Evolutionary conservation across 176 grass and related monocot species (phyloP).

Genomic region (Panicum miliaceum): DNA sequence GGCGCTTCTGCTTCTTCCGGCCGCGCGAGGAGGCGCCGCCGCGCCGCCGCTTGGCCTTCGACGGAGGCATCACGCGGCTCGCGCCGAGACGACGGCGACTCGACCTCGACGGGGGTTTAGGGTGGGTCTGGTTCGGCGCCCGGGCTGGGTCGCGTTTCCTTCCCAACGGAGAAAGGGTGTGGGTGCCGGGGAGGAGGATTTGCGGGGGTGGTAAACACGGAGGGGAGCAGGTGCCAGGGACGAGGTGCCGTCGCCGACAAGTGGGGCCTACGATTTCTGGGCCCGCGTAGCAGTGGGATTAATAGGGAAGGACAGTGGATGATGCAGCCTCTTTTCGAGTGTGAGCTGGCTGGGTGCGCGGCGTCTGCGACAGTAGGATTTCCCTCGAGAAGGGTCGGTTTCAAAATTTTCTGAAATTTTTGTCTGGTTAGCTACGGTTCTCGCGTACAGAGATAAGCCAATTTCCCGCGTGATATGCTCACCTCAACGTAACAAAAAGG

Average conservation of each 20-base stretch:
- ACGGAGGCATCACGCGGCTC: constrained; percentile 39
- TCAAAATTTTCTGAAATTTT: not conserved
- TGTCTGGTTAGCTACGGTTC: not conserved
- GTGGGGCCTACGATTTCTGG: not conserved
- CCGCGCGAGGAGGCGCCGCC: constrained; percentile 45
- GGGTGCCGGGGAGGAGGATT: not conserved
- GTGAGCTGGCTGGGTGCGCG: not conserved
- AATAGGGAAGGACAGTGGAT: not conserved
- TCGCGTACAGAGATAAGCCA: not conserved
- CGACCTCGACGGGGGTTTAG: constrained; percentile 40
- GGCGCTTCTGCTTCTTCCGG: constrained; percentile 91
- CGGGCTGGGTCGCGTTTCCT: constrained; percentile 19
- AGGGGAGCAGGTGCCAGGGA: not conserved
- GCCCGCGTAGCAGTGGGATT: not conserved
- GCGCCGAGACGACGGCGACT: not conserved
- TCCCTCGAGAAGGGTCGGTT: not conserved
- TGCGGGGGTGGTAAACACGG: not conserved
- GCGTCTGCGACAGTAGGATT: not conserved
- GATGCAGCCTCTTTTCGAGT: not conserved
- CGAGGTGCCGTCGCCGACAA: not conserved
- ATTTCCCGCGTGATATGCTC: not conserved
- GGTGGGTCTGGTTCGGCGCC: constrained; percentile 21
- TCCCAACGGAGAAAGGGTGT: not conserved
- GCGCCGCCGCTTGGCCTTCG: constrained; percentile 62
- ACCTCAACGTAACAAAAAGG: not conserved